These are phyloP conservation scores for Sarcodon sp. DNA, from an alignment of 768 basidiomycete species.

Conservation along the genomic window DNA sequence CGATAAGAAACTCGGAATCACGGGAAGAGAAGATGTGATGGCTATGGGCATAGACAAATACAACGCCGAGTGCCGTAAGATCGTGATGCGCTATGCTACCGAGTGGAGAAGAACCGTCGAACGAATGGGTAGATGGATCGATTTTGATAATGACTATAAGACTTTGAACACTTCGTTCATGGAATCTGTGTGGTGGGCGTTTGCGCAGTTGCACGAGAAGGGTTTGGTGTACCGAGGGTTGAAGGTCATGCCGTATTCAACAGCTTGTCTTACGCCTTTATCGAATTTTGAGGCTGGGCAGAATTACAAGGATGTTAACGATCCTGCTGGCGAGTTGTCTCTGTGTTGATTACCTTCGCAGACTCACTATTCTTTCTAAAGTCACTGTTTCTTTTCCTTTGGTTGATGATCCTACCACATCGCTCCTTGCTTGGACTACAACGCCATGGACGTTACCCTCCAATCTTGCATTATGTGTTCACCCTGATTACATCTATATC, in stretches of 20 bases:
- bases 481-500: conserved; percentile 92
- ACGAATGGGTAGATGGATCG: conserved; percentile 99
- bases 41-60: conserved; percentile 94
- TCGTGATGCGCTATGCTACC: conserved; percentile 92
- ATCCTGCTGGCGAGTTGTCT: conserved; percentile 64
- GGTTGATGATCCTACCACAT: conserved; percentile 84
- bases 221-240: conserved; percentile 87
- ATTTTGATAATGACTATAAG: conserved; percentile 99
- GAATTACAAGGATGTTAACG: conserved; percentile 86
- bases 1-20: conserved; percentile 91
- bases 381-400: conserved; percentile 91
- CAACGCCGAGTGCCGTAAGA: conserved; percentile 91
- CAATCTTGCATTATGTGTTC: conserved; percentile 89
- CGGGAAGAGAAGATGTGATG: conserved; percentile 86
- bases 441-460: conserved; percentile 98
- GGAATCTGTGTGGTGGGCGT: conserved; percentile 99
- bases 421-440: conserved; percentile 94
- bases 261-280: conserved; percentile 88
- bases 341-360: background rate
- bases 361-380: conserved; percentile 13
- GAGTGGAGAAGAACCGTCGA: conserved; percentile 96
- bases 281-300: conserved; percentile 96
- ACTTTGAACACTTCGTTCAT: conserved; percentile 89
- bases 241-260: conserved; percentile 96
- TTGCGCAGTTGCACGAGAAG: conserved; percentile 87